phyloP scores from a whole-genome alignment of 208 protist species.

The Sergeia podlipaevii region DNA sequence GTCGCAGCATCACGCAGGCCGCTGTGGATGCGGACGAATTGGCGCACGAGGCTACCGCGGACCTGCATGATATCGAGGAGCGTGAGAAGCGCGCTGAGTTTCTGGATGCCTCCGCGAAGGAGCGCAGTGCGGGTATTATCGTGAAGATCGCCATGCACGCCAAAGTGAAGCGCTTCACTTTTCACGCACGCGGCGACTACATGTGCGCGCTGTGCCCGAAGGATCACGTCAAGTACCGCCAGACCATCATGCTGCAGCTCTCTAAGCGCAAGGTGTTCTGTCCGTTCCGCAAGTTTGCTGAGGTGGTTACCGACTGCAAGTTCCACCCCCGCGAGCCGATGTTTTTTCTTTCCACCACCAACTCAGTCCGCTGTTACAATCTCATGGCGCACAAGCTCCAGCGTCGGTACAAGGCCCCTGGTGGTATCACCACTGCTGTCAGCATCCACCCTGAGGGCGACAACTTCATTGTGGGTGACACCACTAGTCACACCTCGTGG shows the following conservation, averaged over 20 bases:
- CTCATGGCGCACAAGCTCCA: conserved; percentile 95
- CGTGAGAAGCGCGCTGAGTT: conserved; percentile 89
- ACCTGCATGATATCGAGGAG: conserved; percentile 86
- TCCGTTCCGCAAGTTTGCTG: conserved; percentile 90
- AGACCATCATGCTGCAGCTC: conserved; percentile 92
- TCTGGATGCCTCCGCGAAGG: conserved; percentile 62
- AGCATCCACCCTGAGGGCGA: conserved; percentile 97
- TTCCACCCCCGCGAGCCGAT: conserved; percentile 99
- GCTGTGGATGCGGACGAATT: conserved; percentile 76
- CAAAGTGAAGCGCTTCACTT: conserved; percentile 86
- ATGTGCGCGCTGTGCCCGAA: conserved; percentile 89
- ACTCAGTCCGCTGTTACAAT: conserved; percentile 97
- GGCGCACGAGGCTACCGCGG: conserved; percentile 57
- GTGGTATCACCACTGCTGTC: conserved; percentile 91
- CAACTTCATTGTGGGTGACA: conserved; percentile 95
- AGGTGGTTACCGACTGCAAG: conserved; percentile 89
- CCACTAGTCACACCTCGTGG: conserved; percentile 94
- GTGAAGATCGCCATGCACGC: conserved; percentile 89
- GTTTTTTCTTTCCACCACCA: conserved; percentile 97
- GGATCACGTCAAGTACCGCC: conserved; percentile 92
- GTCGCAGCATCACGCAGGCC: conserved; percentile 78
- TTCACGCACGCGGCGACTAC: conserved; percentile 90
- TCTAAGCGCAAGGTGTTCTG: conserved; percentile 91
- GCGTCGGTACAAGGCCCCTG: conserved; percentile 92
- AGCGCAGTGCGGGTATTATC: conserved; percentile 80